These are phyloP conservation scores for Blastocystis sp. DNA, from an alignment of 352 stramenopile genomes.

Conservation along the genomic window DNA sequence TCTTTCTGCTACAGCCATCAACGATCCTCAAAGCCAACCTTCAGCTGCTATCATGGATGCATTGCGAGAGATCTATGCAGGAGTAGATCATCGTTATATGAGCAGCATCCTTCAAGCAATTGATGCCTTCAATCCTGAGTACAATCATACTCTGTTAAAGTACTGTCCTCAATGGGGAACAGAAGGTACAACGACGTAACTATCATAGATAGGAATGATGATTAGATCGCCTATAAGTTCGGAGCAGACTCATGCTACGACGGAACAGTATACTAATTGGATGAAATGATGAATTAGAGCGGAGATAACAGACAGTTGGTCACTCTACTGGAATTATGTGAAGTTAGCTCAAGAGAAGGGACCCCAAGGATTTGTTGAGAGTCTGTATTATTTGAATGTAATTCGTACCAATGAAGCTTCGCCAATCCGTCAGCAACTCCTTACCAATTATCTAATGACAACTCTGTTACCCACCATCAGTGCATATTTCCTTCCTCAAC, in stretches of 20 bases:
- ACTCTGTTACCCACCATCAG: constrained; percentile 10
- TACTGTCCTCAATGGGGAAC: constrained; percentile 36
- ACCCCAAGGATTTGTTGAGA: not conserved
- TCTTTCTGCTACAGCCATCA: not conserved
- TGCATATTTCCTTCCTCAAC: constrained; percentile 28
- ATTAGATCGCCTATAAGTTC: not conserved
- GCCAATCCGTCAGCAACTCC: not conserved
- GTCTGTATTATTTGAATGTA: not conserved
- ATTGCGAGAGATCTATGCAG: not conserved
- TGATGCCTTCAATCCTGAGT: not conserved
- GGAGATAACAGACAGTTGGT: not conserved
- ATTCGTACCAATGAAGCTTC: constrained; percentile 6
- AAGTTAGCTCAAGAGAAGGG: constrained; percentile 3
- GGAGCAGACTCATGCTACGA: too few relatives aligned
- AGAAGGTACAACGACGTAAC: not conserved
- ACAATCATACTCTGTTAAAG: not conserved
- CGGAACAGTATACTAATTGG: too few relatives aligned
- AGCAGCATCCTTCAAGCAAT: not conserved
- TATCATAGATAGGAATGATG: not conserved
- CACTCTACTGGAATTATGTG: constrained; percentile 6
- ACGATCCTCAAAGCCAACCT: not conserved
- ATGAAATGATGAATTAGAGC: too few relatives aligned
- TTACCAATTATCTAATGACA: constrained; percentile 31
- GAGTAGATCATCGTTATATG: not conserved
- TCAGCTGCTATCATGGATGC: not conserved